Conservation (phyloP, 805 yeast species). For the Jamesozyma rosinii region DNA sequence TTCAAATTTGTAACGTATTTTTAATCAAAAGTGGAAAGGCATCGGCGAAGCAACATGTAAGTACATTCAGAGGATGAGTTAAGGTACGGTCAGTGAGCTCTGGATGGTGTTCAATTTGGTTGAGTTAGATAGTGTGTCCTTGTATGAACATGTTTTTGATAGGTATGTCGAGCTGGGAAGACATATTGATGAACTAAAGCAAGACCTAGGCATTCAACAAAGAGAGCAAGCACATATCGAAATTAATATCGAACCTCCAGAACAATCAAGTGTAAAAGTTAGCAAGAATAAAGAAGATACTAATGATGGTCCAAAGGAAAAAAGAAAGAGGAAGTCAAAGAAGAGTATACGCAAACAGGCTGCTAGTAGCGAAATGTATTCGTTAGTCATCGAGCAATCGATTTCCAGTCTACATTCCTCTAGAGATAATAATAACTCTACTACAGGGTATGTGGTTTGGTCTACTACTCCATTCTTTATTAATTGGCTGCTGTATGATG, state of each 20-base stretch:
- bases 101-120: constrained; percentile 8
- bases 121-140: constrained; percentile 14
- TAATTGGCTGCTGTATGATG: constrained; percentile 27
- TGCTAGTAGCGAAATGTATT: constrained; percentile 10
- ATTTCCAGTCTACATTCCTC: constrained; percentile 24
- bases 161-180: constrained; percentile 22
- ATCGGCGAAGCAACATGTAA: neutral
- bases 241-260: constrained; percentile 21
- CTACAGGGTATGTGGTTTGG: constrained; percentile 33
- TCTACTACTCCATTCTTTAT: constrained; percentile 27
- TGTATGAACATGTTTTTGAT: constrained; percentile 28
- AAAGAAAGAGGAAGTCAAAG: neutral
- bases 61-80: neutral
- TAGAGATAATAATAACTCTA: constrained; percentile 27
- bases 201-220: constrained; percentile 28
- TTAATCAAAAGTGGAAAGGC: neutral
- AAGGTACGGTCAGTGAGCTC: neutral
- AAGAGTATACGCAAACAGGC: neutral
- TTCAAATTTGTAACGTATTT: neutral
- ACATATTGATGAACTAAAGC: constrained; percentile 15
- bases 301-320: neutral
- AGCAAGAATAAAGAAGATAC: neutral
- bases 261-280: neutral
- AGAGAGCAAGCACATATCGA: constrained; percentile 7
- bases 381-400: constrained; percentile 23